Evolutionary conservation across 495 filamentous ascomycete species (phyloP).

Genomic region (Penicillium tannophilum): DNA sequence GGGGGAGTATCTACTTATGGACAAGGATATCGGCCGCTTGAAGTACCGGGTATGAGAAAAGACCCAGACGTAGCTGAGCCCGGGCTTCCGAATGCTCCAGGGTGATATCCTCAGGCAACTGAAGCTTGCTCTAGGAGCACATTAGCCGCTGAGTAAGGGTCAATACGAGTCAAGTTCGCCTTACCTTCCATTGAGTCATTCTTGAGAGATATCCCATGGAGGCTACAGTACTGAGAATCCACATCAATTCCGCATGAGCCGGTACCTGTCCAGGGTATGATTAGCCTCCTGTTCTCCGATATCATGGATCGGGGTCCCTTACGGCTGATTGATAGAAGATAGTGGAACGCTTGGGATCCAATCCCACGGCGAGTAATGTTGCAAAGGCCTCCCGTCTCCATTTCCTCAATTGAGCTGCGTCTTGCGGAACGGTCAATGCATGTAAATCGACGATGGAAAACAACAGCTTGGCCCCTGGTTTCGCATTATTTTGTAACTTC

Average conservation of each 20-base stretch:
- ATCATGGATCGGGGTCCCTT: slow-evolving; percentile 16
- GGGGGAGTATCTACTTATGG: slow-evolving; percentile 58
- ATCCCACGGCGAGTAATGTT: slow-evolving; percentile 77
- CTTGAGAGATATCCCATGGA: slow-evolving; percentile 85
- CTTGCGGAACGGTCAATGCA: slow-evolving; percentile 79
- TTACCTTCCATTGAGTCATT: slow-evolving; percentile 98
- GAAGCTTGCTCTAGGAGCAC: slow-evolving; percentile 65
- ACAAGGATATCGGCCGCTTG: slow-evolving; percentile 94
- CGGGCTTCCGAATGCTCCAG: slow-evolving; percentile 55
- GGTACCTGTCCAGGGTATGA: slow-evolving; percentile 54
- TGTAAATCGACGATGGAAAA: slow-evolving; percentile 92
- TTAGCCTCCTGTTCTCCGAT: neutral
- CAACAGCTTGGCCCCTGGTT: slow-evolving; percentile 59
- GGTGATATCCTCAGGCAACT: slow-evolving; percentile 55
- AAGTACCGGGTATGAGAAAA: slow-evolving; percentile 95
- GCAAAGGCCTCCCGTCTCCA: slow-evolving; percentile 76
- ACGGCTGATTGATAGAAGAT: slow-evolving; percentile 84
- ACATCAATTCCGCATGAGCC: slow-evolving; percentile 86
- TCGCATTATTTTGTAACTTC: slow-evolving; percentile 66
- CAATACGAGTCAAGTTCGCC: slow-evolving; percentile 12
- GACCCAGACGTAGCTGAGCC: slow-evolving; percentile 74
- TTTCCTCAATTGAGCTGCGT: slow-evolving; percentile 55
- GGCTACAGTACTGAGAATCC: slow-evolving; percentile 90
- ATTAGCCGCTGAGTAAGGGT: slow-evolving; percentile 7
- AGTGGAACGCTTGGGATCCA: slow-evolving; percentile 72